Base-by-base conservation (phyloP, 306 rosid species). In the Rubus parviflorus region DNA sequence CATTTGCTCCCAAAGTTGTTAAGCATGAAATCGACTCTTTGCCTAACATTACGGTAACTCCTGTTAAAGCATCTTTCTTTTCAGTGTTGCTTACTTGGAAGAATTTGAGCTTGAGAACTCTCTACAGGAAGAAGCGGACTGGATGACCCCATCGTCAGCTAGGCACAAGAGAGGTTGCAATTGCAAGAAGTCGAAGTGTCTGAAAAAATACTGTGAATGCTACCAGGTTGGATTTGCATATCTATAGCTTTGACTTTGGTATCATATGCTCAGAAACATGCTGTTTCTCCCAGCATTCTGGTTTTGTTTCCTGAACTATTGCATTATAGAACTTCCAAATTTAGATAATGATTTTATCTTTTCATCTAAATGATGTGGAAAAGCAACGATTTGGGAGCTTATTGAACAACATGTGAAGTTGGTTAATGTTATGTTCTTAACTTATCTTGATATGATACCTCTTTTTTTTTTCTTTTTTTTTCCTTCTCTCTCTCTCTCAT, bases 91-190 rank as follows among this genome's bases (percentile, higher is more conserved):
- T 60, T 20, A 70, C 14, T 46, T 10, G 30, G 41, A 56, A 58
- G 17, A 45, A 38, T 75, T 45, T 85, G 75, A 81, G 46, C 53
- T 41, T 48, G 52, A 43, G 64, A 57, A 66, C 49, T 8, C 13
- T 64, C 56, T 41, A 71, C 78, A 83, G 84, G 87, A 73, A 35
- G 74, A 76, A 48, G 74, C 42, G 41, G 52, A 19, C 56, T 2
- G n/a, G 68, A 38, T 37, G 0, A 78, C 73, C 47, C 68, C 80
- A 68, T 40, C 73, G 54, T 73, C 76, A 15, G 71, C 78, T 37
- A 54, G 83, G 77, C 89, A 82, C 72, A 83, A 41, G 81, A 73
- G 58, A 81, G 88, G 90, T 42, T 84, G 90, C 81, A 81, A 79
- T 46, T 86, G 88, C 84, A 86, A 70, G 73, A 75, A 73, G 66